phyloP scores from a whole-genome alignment of 1,284 basidiomycete species.

The Irpex lacteus region DNA sequence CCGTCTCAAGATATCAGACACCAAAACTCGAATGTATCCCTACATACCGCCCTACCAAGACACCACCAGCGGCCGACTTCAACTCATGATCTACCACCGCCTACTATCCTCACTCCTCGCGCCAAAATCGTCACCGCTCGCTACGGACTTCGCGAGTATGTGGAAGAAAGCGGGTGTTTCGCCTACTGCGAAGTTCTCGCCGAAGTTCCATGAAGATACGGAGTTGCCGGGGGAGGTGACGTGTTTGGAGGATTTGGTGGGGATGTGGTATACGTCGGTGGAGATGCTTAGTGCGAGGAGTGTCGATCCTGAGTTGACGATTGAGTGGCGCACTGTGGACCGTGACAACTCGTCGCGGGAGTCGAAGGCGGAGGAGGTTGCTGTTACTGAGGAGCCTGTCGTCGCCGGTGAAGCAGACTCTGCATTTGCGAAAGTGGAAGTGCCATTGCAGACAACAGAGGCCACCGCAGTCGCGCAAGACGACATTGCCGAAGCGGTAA shows the following conservation, averaged over 20 bases:
- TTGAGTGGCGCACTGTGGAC: slow-evolving; percentile 44
- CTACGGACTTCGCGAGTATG: slow-evolving; percentile 52
- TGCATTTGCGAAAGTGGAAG: too few relatives aligned
- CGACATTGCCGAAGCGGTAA: neutral
- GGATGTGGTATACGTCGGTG: slow-evolving; percentile 30
- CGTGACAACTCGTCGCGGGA: neutral
- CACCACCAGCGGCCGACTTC: slow-evolving; percentile 63
- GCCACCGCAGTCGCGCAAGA: neutral
- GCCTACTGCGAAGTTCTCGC: slow-evolving; percentile 47
- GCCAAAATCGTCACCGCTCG: slow-evolving; percentile 23
- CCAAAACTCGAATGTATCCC: slow-evolving; percentile 64
- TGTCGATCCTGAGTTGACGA: slow-evolving; percentile 40
- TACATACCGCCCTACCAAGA: slow-evolving; percentile 64
- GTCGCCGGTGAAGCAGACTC: too few relatives aligned
- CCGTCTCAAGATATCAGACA: slow-evolving; percentile 63
- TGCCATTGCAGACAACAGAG: too few relatives aligned
- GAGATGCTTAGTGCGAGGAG: slow-evolving; percentile 32
- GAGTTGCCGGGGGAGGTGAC: slow-evolving; percentile 26
- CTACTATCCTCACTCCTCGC: slow-evolving; percentile 58
- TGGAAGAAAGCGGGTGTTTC: slow-evolving; percentile 55
- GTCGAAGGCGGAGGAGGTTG: neutral
- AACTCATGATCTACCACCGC: slow-evolving; percentile 83
- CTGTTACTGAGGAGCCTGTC: too few relatives aligned
- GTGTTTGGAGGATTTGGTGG: slow-evolving; percentile 31
- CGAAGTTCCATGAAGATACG: slow-evolving; percentile 52